Base-by-base conservation (phyloP, 768 basidiomycete species). In the Mycena floridula region DNA sequence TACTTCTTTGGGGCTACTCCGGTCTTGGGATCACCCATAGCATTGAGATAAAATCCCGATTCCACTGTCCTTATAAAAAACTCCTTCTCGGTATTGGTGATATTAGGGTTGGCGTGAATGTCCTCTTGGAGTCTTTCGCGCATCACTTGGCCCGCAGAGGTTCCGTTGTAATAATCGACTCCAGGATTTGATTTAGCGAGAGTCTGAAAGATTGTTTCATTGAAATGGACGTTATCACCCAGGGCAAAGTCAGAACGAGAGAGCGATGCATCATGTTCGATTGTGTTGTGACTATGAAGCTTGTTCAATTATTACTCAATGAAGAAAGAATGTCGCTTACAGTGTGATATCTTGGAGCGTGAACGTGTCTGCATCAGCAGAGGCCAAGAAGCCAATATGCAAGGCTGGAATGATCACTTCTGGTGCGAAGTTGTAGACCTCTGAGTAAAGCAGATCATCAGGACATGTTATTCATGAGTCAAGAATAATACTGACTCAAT, bases 21-120 rank as follows among this genome's bases (percentile, higher is more conserved):
- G n/a, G 52, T 51, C 25, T 46, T 50, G 15, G 45, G 39, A 45
- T 54, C 50, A 3, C 50, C 52, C 23, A 54, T 51, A 35, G 49
- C 42, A 2, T 42, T 47, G 11, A 54, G 50, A 25, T 27, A 27
- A 21, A 54, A 46, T 4, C 49, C 49, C n/a, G 39, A 41, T 1
- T 50, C 50, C 42, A 48, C 46, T 1, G 50, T 44, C 15, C 52
- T 20, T 44, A 54, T 49, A 18, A 35, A 37, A 32, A 49, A 41
- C 18, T 54, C 50, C 35, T 50, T 53, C 16, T 46, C 42, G 15
- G 49, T 50, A 42, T 53, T 53, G 27, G 47, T 48, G 44, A 50
- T 22, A 30, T 45, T 41, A 20, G 52, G 46, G 20, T 53, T 53
- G 12, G 12, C 20, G 12, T 9, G 12, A 25, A 43, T 46, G 48